These are phyloP conservation scores for Isoetes taiwanensis DNA, from an alignment of 75 land plant species.

Conservation along the genomic window DNA sequence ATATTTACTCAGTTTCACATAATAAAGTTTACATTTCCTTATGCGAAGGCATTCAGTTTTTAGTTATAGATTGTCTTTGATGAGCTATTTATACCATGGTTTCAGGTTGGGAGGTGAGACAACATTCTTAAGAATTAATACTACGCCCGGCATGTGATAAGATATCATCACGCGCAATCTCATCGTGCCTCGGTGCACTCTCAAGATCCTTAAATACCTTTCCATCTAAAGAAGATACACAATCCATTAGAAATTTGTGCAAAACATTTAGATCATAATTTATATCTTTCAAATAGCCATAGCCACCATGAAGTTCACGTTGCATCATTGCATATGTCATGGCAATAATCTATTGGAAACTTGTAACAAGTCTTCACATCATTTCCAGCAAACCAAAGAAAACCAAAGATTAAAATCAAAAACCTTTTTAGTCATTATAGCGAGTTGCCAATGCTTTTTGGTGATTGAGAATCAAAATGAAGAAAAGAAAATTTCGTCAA, in stretches of 20 bases:
- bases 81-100: too few relatives aligned
- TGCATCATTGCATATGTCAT: conserved; percentile 28
- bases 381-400: too few relatives aligned
- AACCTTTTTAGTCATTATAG: conserved; percentile 28
- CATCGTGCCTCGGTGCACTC: conserved; percentile 33
- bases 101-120: too few relatives aligned
- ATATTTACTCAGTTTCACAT: too few relatives aligned
- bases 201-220: conserved; percentile 27
- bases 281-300: conserved; percentile 33
- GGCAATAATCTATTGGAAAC: conserved; percentile 28
- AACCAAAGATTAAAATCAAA: too few relatives aligned
- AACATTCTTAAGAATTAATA: too few relatives aligned
- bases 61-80: too few relatives aligned
- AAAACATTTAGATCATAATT: conserved; percentile 17
- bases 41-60: too few relatives aligned
- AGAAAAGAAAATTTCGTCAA: too few relatives aligned
- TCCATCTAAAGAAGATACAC: conserved; percentile 17
- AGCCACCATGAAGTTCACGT: conserved; percentile 34
- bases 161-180: conserved; percentile 27
- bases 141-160: conserved; percentile 16
- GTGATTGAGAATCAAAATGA: conserved; percentile 23
- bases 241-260: too few relatives aligned
- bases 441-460: conserved; percentile 26
- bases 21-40: too few relatives aligned
- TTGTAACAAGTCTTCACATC: too few relatives aligned